Evolutionary conservation across 2,329 filamentous ascomycete genomes (phyloP).

Genomic region (Zasmidium cellare): DNA sequence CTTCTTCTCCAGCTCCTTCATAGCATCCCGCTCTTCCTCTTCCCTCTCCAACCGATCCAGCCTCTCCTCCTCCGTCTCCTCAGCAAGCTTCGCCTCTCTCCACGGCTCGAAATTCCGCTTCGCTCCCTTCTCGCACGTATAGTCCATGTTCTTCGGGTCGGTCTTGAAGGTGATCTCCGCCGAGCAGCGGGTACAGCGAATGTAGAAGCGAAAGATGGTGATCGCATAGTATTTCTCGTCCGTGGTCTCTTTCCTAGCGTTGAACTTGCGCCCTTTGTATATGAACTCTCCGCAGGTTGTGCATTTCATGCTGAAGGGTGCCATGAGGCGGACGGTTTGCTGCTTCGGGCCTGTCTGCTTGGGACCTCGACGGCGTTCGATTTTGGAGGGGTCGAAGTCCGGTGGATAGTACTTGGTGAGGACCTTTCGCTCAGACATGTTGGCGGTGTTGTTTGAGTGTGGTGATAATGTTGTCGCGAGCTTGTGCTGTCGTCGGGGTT

Average conservation of each 20-base stretch:
- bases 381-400: constrained; percentile 86
- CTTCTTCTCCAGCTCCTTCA: constrained; percentile 94
- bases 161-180: constrained; percentile 91
- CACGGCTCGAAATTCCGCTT: constrained; percentile 93
- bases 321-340: constrained; percentile 88
- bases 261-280: constrained; percentile 93
- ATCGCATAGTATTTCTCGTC: constrained; percentile 89
- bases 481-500: background rate
- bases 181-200: constrained; percentile 78
- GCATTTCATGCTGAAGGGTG: constrained; percentile 80
- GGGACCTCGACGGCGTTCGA: constrained; percentile 64
- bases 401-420: constrained; percentile 66
- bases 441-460: constrained; percentile 11
- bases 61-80: constrained; percentile 85
- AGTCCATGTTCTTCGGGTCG: constrained; percentile 94
- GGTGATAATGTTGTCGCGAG: background rate
- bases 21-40: constrained; percentile 80
- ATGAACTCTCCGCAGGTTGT: constrained; percentile 74
- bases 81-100: constrained; percentile 64
- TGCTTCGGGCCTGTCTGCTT: constrained; percentile 76
- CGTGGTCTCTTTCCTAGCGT: constrained; percentile 88
- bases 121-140: constrained; percentile 76
- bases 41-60: constrained; percentile 81
- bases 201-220: constrained; percentile 82
- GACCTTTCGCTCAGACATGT: constrained; percentile 86